Conservation (phyloP, 192 early-diverging fungal genomes). For the Coemansia sp. region DNA sequence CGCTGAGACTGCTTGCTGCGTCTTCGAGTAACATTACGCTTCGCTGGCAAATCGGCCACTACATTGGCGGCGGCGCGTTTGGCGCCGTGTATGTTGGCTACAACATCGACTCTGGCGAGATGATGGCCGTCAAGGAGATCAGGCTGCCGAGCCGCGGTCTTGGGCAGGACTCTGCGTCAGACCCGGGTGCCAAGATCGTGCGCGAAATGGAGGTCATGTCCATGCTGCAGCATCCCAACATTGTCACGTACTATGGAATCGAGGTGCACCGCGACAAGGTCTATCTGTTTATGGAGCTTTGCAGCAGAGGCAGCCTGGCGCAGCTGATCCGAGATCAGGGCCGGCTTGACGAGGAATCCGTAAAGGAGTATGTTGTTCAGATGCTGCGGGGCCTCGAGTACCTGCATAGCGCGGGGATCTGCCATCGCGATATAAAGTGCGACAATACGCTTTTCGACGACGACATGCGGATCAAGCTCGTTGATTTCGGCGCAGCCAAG, state of each 20-base stretch:
- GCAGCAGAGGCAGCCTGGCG: slow-evolving; percentile 70
- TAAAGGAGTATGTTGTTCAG: slow-evolving; percentile 73
- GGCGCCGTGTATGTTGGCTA: slow-evolving; percentile 83
- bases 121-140: slow-evolving; percentile 94
- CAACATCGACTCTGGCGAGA: slow-evolving; percentile 75
- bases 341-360: slow-evolving; percentile 70
- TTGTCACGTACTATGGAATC: slow-evolving; percentile 86
- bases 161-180: slow-evolving; percentile 7
- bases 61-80: slow-evolving; percentile 82
- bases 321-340: slow-evolving; percentile 72
- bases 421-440: slow-evolving; percentile 87
- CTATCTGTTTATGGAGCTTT: slow-evolving; percentile 91
- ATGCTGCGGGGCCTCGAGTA: slow-evolving; percentile 82
- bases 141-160: slow-evolving; percentile 65
- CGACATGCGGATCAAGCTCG: slow-evolving; percentile 74
- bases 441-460: slow-evolving; percentile 84
- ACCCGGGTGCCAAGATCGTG: slow-evolving; percentile 61
- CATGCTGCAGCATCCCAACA: slow-evolving; percentile 83
- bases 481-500: slow-evolving; percentile 90
- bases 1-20: slow-evolving; percentile 71
- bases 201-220: slow-evolving; percentile 93
- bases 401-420: slow-evolving; percentile 76
- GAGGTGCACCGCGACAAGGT: slow-evolving; percentile 89
- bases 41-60: slow-evolving; percentile 81
- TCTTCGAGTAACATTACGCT: slow-evolving; percentile 76